Conservation (phyloP, 805 yeast species). For the Pichia exigua region DNA sequence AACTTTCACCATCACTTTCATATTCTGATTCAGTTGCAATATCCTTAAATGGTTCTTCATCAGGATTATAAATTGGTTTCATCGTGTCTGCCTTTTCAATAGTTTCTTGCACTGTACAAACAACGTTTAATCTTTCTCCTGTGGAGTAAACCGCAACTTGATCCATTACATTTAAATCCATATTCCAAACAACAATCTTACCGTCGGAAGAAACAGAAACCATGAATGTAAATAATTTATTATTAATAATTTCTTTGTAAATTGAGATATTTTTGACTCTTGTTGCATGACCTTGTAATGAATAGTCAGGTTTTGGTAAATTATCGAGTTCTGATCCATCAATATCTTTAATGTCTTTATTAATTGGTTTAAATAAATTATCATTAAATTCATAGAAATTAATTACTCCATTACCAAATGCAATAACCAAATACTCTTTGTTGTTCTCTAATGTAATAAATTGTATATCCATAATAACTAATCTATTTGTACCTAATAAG, state of each 20-base stretch:
- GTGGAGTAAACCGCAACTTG: conserved; percentile 87
- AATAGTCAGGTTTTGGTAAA: conserved; percentile 40
- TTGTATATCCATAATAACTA: conserved; percentile 63
- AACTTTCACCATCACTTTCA: conserved; percentile 67
- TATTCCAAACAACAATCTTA: conserved; percentile 84
- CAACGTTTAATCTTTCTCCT: conserved; percentile 87
- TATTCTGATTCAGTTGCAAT: conserved; percentile 57
- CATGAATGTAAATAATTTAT: conserved; percentile 37
- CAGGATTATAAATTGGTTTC: conserved; percentile 40
- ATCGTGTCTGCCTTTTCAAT: conserved; percentile 67
- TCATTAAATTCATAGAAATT: conserved; percentile 42
- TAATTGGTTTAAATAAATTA: conserved; percentile 14
- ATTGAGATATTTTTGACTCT: conserved; percentile 76
- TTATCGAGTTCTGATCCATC: conserved; percentile 21
- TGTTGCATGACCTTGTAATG: conserved; percentile 71
- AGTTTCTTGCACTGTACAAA: conserved; percentile 64
- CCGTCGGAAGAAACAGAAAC: conserved; percentile 91
- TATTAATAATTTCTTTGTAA: conserved; percentile 30
- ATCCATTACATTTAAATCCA: conserved; percentile 40
- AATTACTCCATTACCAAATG: conserved; percentile 66
- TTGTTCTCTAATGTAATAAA: conserved; percentile 35
- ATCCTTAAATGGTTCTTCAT: conserved; percentile 29
- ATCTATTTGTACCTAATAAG: conserved; percentile 37
- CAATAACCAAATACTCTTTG: conserved; percentile 53
- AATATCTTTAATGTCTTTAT: conserved; percentile 18